These are phyloP conservation scores for Mortierella sp. DNA, from an alignment of 371 early-diverging fungal species.

Conservation along the genomic window DNA sequence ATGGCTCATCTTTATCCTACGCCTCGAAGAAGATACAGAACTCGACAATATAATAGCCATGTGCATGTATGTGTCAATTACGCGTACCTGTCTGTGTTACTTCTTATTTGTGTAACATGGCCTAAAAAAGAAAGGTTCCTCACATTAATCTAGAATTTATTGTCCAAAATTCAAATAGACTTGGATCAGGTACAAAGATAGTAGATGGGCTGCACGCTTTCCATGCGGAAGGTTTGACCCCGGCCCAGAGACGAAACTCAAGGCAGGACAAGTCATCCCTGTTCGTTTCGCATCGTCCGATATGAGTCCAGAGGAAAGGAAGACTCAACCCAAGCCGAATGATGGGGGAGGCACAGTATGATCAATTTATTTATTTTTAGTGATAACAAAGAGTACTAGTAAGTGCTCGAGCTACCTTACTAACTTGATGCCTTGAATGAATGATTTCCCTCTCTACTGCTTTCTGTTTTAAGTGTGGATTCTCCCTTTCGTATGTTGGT, in stretches of 20 bases:
- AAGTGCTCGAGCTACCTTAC: no score
- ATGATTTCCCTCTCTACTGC: neutral
- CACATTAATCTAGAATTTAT: neutral
- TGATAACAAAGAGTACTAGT: no score
- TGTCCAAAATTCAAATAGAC: neutral
- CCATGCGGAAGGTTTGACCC: conserved; percentile 14
- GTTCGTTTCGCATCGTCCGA: conserved; percentile 20
- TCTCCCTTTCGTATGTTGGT: conserved; percentile 72
- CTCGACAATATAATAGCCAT: conserved; percentile 5
- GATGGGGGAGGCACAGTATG: conserved; percentile 61
- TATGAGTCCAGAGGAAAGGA: neutral
- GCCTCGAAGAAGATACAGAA: conserved; percentile 27
- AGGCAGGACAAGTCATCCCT: conserved; percentile 25
- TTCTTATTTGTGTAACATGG: conserved; percentile 1
- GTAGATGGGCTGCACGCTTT: neutral
- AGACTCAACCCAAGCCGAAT: conserved; percentile 7
- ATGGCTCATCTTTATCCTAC: conserved; percentile 33
- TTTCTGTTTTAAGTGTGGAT: conserved; percentile 70
- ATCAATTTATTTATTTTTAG: neutral
- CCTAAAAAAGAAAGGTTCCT: no score
- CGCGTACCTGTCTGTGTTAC: neutral
- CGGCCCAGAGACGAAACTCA: conserved; percentile 24
- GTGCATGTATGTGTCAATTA: conserved; percentile 2
- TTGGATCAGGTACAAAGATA: conserved; percentile 12
- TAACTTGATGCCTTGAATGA: neutral